Evolutionary conservation across 1,284 basidiomycete genomes (phyloP).

Genomic region (Laetiporus sulphureus): DNA sequence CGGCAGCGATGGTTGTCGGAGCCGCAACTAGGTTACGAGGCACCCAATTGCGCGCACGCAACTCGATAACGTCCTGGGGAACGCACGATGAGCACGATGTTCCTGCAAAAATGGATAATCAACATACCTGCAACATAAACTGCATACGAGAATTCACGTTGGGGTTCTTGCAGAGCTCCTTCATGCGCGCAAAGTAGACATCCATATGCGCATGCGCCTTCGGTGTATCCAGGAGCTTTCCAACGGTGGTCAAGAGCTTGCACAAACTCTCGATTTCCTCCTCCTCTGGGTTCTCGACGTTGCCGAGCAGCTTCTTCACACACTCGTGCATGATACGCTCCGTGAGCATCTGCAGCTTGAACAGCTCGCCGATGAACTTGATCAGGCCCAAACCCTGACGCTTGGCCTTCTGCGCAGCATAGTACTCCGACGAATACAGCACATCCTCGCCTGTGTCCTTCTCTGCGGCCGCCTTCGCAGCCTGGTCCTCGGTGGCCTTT

Average conservation of each 20-base stretch:
- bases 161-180: conserved; percentile 66
- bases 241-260: conserved; percentile 88
- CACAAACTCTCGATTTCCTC: conserved; percentile 96
- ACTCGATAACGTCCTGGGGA: conserved; percentile 69
- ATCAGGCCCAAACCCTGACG: conserved; percentile 95
- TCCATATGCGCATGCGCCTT: conserved; percentile 85
- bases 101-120: background rate
- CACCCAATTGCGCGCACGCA: conserved; percentile 80
- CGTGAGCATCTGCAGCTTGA: conserved; percentile 75
- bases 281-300: conserved; percentile 92
- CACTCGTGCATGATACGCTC: conserved; percentile 80
- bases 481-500: conserved; percentile 44
- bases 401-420: conserved; percentile 94
- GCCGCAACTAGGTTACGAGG: conserved; percentile 67
- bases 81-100: too few relatives aligned
- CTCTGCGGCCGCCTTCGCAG: conserved; percentile 53
- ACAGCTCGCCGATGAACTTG: conserved; percentile 96
- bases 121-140: conserved; percentile 86
- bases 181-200: conserved; percentile 90
- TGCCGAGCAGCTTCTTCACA: conserved; percentile 89
- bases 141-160: conserved; percentile 84
- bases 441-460: conserved; percentile 51
- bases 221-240: conserved; percentile 69
- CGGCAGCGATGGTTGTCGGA: conserved; percentile 86
- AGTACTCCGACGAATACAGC: conserved; percentile 94